Evolutionary conservation across 345 rosid species (phyloP).

Genomic region (Carallia pectinifolia): DNA sequence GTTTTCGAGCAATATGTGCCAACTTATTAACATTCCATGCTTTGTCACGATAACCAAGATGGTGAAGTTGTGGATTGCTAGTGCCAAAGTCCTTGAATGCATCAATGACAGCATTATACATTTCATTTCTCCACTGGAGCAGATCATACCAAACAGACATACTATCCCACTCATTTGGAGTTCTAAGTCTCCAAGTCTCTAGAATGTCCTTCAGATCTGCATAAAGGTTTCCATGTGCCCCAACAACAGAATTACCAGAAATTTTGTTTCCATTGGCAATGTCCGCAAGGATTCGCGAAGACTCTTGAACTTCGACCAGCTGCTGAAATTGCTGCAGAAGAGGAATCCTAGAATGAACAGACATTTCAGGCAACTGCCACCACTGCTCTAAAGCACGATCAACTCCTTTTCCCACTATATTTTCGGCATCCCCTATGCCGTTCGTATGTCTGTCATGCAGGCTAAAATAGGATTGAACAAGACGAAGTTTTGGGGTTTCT

Average conservation of each 20-base stretch:
- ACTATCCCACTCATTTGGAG: constrained; percentile 98
- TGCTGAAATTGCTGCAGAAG: constrained; percentile 97
- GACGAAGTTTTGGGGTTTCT: constrained; percentile 92
- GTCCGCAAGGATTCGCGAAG: constrained; percentile 82
- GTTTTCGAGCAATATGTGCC: constrained; percentile 93
- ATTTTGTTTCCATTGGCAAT: constrained; percentile 85
- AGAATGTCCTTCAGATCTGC: constrained; percentile 96
- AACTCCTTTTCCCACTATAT: constrained; percentile 83
- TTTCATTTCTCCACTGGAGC: constrained; percentile 99
- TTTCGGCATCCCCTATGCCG: constrained; percentile 93
- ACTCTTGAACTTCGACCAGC: constrained; percentile 96
- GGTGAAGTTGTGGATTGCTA: constrained; percentile 82
- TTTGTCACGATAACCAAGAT: constrained; percentile 96
- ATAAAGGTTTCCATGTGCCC: constrained; percentile 75
- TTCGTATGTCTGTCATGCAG: constrained; percentile 80
- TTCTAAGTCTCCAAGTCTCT: constrained; percentile 97
- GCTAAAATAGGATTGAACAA: constrained; percentile 86
- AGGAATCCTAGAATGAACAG: constrained; percentile 92
- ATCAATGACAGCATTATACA: constrained; percentile 87
- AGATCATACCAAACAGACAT: constrained; percentile 97
- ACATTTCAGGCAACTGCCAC: constrained; percentile 99
- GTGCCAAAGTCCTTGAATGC: constrained; percentile 81
- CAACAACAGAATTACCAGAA: constrained; percentile 57
- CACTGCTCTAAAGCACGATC: constrained; percentile 95
- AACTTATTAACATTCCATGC: constrained; percentile 99